Conservation (phyloP, 768 basidiomycete genomes). For the Tulasnella sp. region DNA sequence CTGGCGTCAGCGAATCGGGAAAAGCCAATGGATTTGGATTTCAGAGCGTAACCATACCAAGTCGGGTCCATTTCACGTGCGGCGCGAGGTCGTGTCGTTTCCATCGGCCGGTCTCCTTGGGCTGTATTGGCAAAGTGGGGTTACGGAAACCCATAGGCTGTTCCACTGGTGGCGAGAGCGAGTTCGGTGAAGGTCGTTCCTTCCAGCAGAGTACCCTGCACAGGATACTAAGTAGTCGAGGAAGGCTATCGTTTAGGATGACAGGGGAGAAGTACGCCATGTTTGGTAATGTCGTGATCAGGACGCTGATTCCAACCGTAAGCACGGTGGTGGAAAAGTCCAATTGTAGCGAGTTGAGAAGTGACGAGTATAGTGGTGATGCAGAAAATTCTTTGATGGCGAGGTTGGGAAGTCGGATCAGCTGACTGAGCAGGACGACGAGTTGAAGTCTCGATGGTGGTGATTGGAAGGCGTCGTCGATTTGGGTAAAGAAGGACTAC, state of each 20-base stretch:
- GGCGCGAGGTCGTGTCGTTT: slow-evolving; percentile 20
- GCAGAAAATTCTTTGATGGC: slow-evolving; percentile 29
- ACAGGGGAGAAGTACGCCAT: slow-evolving; percentile 54
- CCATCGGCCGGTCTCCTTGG: background rate
- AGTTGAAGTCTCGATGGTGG: slow-evolving; percentile 61
- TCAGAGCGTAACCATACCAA: slow-evolving; percentile 27
- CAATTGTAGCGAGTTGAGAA: slow-evolving; percentile 58
- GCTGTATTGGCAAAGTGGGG: background rate
- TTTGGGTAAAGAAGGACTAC: slow-evolving; percentile 61
- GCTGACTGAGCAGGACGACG: slow-evolving; percentile 46
- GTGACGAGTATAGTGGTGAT: slow-evolving; percentile 52
- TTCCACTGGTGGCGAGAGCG: background rate
- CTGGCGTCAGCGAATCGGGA: background rate
- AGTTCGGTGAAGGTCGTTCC: slow-evolving; percentile 29
- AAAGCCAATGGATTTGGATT: background rate
- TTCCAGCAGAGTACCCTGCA: slow-evolving; percentile 71
- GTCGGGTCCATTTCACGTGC: slow-evolving; percentile 56
- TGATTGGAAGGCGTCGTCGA: slow-evolving; percentile 49
- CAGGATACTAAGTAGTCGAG: slow-evolving; percentile 54
- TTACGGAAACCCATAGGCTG: background rate
- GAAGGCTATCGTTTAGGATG: slow-evolving; percentile 48
- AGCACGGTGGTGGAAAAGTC: slow-evolving; percentile 68
- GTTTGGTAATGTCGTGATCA: slow-evolving; percentile 65
- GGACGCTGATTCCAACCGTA: slow-evolving; percentile 48
- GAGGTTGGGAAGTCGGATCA: slow-evolving; percentile 28